A percentile compares a stretch with the other conserved stretches of the same genome.
These are phyloP conservation scores for Cryptococcus deneoformans DNA, from an alignment of 1,284 basidiomycete genomes.

Conservation along the genomic window DNA sequence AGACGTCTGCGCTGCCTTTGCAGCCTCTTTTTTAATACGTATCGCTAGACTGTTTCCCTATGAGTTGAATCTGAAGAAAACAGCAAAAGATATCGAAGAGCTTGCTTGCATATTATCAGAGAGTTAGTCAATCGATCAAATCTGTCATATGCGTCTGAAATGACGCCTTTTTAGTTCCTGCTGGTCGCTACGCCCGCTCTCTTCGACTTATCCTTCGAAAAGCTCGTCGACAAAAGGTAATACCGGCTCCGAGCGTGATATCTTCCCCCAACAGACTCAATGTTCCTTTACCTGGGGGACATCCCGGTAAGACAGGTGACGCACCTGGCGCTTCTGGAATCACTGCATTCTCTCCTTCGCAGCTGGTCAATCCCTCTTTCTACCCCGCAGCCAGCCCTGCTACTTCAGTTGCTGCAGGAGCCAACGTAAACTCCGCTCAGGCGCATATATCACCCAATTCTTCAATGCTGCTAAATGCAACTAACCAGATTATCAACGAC, in stretches of 20 bases:
- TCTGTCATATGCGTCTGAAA: conserved; percentile 1
- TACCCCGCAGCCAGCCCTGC: conserved; percentile 16
- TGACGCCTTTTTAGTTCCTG: conserved; percentile 62
- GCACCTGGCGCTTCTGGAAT: neutral
- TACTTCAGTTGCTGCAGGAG: neutral
- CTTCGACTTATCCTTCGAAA: conserved; percentile 81
- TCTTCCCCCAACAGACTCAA: conserved; percentile 27
- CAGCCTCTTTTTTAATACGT: conserved; percentile 80
- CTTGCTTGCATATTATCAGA: conserved; percentile 69
- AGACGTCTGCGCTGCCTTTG: conserved; percentile 87
- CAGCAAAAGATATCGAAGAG: conserved; percentile 72
- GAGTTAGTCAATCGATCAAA: conserved; percentile 53
- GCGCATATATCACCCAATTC: conserved; percentile 13
- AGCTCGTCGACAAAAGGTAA: conserved; percentile 63
- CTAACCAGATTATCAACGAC: conserved; percentile 40
- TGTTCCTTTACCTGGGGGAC: conserved; percentile 14
- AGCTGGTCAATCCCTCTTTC: conserved; percentile 20
- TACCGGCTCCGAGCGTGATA: conserved; percentile 47
- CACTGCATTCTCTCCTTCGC: conserved; percentile 22
- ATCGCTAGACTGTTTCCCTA: conserved; percentile 81
- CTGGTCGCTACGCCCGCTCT: conserved; percentile 82
- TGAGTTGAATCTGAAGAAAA: conserved; percentile 72
- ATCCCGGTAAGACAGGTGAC: neutral
- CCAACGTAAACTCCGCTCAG: conserved; percentile 1
- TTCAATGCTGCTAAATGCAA: conserved; percentile 25